These are phyloP conservation scores for Alternaria tenuissima DNA, from an alignment of 2,329 filamentous ascomycete species.

Conservation along the genomic window DNA sequence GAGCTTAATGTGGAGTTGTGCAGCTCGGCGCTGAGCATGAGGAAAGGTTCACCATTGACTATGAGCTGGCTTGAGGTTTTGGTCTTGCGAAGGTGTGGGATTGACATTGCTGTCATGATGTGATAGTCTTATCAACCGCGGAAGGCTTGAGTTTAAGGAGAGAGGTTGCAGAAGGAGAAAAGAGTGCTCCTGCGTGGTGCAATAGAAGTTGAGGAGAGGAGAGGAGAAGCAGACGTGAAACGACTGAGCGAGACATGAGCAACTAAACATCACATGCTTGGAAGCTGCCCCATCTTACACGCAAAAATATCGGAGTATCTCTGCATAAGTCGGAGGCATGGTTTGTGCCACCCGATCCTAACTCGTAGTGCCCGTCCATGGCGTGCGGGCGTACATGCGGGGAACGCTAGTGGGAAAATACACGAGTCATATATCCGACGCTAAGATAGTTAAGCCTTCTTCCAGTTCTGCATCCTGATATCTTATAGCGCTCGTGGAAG, in stretches of 20 bases:
- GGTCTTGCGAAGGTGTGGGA: constrained; percentile 20
- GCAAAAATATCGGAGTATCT: not conserved
- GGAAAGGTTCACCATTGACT: constrained; percentile 5
- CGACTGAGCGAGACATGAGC: not conserved
- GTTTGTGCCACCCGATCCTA: not conserved
- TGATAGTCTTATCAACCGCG: not conserved
- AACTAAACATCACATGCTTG: not conserved
- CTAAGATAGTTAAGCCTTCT: not conserved
- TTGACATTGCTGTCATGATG: constrained; percentile 1
- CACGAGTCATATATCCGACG: not conserved
- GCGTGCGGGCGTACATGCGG: not conserved
- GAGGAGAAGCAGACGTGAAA: not conserved
- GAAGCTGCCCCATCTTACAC: not conserved
- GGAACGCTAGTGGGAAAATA: not conserved
- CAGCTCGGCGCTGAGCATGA: constrained; percentile 10
- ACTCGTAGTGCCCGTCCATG: not conserved
- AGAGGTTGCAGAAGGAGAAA: not conserved
- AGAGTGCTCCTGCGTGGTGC: not conserved
- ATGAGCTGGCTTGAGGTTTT: constrained; percentile 13
- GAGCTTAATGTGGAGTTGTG: constrained; percentile 15
- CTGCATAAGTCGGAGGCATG: not conserved
- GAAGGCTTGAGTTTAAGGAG: not conserved
- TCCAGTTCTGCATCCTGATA: not conserved
- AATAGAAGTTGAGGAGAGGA: not conserved
- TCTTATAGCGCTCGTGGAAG: no score